phyloP scores from a whole-genome alignment of 2,329 filamentous ascomycete genomes.

The Trichoderma pleuroti region DNA sequence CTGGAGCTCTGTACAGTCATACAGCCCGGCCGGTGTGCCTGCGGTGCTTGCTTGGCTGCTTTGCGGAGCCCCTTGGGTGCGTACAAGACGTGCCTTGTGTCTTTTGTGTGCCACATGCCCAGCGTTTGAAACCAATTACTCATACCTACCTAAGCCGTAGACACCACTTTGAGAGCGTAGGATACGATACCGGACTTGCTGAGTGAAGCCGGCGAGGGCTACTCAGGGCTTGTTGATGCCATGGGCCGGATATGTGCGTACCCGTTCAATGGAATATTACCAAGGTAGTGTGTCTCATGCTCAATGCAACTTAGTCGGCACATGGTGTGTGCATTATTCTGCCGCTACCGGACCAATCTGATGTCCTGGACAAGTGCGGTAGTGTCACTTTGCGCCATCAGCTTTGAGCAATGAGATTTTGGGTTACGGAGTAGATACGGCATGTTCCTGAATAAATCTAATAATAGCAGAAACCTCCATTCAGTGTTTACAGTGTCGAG shows the following conservation, averaged over 20 bases:
- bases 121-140: neutral
- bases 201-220: neutral
- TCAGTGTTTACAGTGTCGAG: neutral
- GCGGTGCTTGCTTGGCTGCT: neutral
- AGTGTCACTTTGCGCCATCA: neutral
- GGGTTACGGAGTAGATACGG: neutral
- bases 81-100: neutral
- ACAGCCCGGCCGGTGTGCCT: neutral
- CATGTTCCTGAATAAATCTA: neutral
- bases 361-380: neutral
- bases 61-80: neutral
- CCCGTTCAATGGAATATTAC: slow-evolving; percentile 10
- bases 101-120: neutral
- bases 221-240: neutral
- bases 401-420: neutral
- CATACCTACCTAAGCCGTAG: neutral
- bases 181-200: neutral
- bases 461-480: neutral
- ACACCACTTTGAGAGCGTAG: neutral
- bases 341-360: neutral
- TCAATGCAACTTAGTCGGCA: neutral
- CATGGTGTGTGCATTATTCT: neutral
- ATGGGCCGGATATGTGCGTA: slow-evolving; percentile 5
- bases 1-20: neutral
- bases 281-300: neutral